Evolutionary conservation across 2,329 filamentous ascomycete species (phyloP).

Genomic region (Thermoascus crustaceus): DNA sequence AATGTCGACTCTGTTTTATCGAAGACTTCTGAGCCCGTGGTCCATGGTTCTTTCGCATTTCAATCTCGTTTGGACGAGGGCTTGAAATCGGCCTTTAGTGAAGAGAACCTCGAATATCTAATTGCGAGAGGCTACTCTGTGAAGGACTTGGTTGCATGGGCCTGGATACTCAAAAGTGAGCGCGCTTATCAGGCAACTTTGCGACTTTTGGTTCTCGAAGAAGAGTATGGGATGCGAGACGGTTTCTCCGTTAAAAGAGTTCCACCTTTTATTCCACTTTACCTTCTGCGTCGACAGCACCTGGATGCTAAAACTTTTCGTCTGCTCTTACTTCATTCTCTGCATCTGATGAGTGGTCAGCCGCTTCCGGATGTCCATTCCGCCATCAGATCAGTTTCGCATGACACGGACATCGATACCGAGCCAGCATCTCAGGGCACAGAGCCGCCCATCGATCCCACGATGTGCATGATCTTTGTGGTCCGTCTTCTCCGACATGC

Average conservation of each 20-base stretch:
- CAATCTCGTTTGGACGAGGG: slow-evolving; percentile 16
- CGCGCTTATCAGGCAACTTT: slow-evolving; percentile 27
- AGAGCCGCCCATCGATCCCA: slow-evolving; percentile 16
- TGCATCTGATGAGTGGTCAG: slow-evolving; percentile 25
- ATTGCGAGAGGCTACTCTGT: slow-evolving; percentile 24
- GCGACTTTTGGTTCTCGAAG: slow-evolving; percentile 27
- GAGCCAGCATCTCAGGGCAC: slow-evolving; percentile 1
- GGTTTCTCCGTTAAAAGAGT: slow-evolving; percentile 13
- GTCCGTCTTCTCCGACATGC: slow-evolving; percentile 45
- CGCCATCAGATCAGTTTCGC: not conserved
- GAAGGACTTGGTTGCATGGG: slow-evolving; percentile 38
- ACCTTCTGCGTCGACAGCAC: slow-evolving; percentile 38
- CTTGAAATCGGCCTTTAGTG: slow-evolving; percentile 26
- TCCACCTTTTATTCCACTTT: slow-evolving; percentile 41
- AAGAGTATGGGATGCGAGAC: slow-evolving; percentile 10
- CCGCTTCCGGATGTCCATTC: slow-evolving; percentile 10
- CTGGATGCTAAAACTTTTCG: slow-evolving; percentile 36
- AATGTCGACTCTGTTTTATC: slow-evolving; percentile 24
- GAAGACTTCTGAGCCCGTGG: slow-evolving; percentile 1
- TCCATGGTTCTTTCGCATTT: not conserved
- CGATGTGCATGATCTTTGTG: slow-evolving; percentile 33
- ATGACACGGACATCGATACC: slow-evolving; percentile 3
- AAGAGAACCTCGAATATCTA: slow-evolving; percentile 21
- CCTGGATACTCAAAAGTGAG: slow-evolving; percentile 38
- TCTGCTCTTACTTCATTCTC: slow-evolving; percentile 33